phyloP scores from a whole-genome alignment of 2,329 filamentous ascomycete genomes.

The Phyllosticta citribraziliensis region DNA sequence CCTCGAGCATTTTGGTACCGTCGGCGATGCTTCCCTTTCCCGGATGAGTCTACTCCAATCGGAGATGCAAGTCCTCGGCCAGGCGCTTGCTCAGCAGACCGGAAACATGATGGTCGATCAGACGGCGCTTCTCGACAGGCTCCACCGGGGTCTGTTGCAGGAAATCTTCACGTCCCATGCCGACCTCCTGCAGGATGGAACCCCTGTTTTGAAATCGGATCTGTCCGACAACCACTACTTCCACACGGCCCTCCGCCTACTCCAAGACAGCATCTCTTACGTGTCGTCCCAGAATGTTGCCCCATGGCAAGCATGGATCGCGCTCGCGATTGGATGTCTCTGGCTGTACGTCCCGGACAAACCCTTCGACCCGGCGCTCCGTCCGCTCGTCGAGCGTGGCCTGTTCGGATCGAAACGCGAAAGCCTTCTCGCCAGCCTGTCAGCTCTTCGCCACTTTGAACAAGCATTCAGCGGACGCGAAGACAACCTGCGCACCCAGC shows the following conservation, averaged over 20 bases:
- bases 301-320: slow-evolving; percentile 55
- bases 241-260: slow-evolving; percentile 4
- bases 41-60: slow-evolving; percentile 32
- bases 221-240: slow-evolving; percentile 22
- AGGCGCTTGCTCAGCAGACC: slow-evolving; percentile 25
- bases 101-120: slow-evolving; percentile 25
- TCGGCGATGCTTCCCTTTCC: slow-evolving; percentile 28
- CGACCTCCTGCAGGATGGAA: slow-evolving; percentile 2
- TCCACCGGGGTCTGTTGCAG: slow-evolving; percentile 19
- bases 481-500: slow-evolving; percentile 55
- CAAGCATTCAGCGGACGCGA: slow-evolving; percentile 55
- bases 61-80: slow-evolving; percentile 30
- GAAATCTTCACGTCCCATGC: slow-evolving; percentile 18
- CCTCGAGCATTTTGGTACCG: background rate
- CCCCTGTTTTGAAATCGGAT: background rate
- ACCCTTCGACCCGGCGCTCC: slow-evolving; percentile 68
- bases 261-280: background rate
- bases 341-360: slow-evolving; percentile 78
- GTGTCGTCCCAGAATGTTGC: background rate
- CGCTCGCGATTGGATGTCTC: slow-evolving; percentile 64
- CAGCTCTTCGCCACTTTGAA: slow-evolving; percentile 57
- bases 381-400: slow-evolving; percentile 52
- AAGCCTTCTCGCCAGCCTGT: slow-evolving; percentile 47
- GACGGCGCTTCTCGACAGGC: slow-evolving; percentile 17
- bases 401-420: slow-evolving; percentile 47